Base-by-base conservation (phyloP, 179 eudicot species). In the Vitellaria paradoxa region DNA sequence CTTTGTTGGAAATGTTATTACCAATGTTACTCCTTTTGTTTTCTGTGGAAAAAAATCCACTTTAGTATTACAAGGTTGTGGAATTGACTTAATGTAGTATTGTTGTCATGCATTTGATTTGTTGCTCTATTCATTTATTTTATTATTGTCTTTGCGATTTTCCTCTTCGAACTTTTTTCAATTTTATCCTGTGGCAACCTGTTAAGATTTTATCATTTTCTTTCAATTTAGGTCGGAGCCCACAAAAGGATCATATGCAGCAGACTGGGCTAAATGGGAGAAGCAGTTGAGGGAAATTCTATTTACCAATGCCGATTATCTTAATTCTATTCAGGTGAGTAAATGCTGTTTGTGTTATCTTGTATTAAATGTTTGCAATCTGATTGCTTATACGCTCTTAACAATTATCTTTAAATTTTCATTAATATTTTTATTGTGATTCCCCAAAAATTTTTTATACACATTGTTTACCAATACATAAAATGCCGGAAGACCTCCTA, bases 231-330 rank as follows among this genome's bases (percentile, higher is more conserved):
- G 99, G 78, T 24, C 81, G 86, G 99, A 95, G n/a, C 82, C 99
- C 37, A 84, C 85, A 30, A 95, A 95, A 87, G 98, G 99, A 63
- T 52, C 96, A 72, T 95, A 93, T 87, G 91, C 86, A 15, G 79
- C 72, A 61, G 97, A 93, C 72, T 95, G 99, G 99, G 81, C 76
- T 52, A 85, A 82, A 63, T 95, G 99, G 99, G 99, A 95, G 87
- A 91, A 89, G 79, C 82, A 82, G 68, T 63, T 91, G 84, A 88
- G 94, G 63, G 88, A 87, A 47, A 82, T 84, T 67, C 80, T 95
- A 68, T 76, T 69, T 70, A 78, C 82, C 79, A 86, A 85, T 80
- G 85, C 91, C 0, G 88, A 87, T 70, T 90, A 93, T 82, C 86
- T 95, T 6, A 83, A 86, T 59, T 86, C 91, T 46, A 87, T 93